Percentiles rank a stretch among this genome's conserved stretches.
Evolutionary conservation across 2,329 filamentous ascomycete species (phyloP).

Genomic region (Colletotrichum falcatum): DNA sequence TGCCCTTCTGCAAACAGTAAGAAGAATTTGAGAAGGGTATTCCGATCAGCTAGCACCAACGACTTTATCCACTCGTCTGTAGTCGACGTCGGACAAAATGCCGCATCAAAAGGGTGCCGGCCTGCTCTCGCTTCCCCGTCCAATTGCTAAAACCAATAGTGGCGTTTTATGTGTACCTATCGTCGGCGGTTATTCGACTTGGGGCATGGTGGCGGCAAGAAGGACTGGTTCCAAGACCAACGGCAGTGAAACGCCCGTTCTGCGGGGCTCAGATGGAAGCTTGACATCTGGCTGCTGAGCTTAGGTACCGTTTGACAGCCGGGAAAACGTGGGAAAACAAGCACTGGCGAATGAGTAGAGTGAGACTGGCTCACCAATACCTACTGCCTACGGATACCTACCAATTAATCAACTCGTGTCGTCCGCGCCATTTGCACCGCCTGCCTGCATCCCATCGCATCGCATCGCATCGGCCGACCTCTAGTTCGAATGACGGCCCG

Average conservation of each 20-base stretch:
- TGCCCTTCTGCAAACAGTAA: too few species aligned
- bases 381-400: too few species aligned
- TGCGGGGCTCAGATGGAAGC: background rate
- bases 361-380: background rate
- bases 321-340: slow-evolving; percentile 5
- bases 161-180: background rate
- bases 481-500: slow-evolving; percentile 13
- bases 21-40: too few species aligned
- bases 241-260: too few species aligned
- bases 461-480: background rate
- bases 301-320: background rate
- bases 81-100: background rate
- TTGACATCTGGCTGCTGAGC: background rate
- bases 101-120: background rate
- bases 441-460: background rate
- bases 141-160: background rate
- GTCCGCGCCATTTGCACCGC: background rate
- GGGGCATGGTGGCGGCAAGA: too few species aligned
- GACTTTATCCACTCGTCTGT: too few species aligned
- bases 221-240: too few species aligned
- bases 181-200: background rate
- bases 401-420: too few species aligned
- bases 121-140: background rate
- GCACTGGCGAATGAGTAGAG: background rate
- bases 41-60: too few species aligned